phyloP scores from a whole-genome alignment of 1,284 basidiomycete genomes.

The Mycosarcoma maydis region DNA sequence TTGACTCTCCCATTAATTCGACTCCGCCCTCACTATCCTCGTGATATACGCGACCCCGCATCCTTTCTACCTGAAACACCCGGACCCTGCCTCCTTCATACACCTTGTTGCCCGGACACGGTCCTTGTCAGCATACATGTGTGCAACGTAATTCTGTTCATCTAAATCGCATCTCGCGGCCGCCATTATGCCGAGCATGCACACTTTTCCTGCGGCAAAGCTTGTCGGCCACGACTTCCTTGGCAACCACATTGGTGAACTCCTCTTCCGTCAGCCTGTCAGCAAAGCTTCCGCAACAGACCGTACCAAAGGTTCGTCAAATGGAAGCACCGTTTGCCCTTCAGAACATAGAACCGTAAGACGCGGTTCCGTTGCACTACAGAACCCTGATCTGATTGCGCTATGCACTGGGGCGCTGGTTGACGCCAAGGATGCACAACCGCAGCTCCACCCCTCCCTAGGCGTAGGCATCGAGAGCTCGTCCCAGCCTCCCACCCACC shows the following conservation, averaged over 20 bases:
- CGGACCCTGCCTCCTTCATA: no score
- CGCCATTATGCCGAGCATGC: constrained; percentile 23
- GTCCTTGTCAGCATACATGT: constrained; percentile 15
- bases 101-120: background rate
- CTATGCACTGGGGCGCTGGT: background rate
- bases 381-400: background rate
- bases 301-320: constrained; percentile 13
- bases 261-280: constrained; percentile 39
- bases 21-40: no score
- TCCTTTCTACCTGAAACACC: no score
- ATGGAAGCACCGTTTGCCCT: constrained; percentile 11
- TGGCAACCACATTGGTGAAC: constrained; percentile 48
- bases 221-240: constrained; percentile 40
- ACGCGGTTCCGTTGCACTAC: constrained; percentile 2
- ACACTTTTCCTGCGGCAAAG: constrained; percentile 26
- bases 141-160: constrained; percentile 7
- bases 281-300: constrained; percentile 1
- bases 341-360: constrained; percentile 1
- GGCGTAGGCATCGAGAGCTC: constrained; percentile 1
- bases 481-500: constrained; percentile 5
- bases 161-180: constrained; percentile 7
- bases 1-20: no score
- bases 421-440: background rate
- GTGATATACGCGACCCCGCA: no score
- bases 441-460: constrained; percentile 7